A percentile compares a stretch with the other conserved stretches of the same genome.
Evolutionary conservation across 768 basidiomycete species (phyloP).

Genomic region (Tephrocybe sp.): DNA sequence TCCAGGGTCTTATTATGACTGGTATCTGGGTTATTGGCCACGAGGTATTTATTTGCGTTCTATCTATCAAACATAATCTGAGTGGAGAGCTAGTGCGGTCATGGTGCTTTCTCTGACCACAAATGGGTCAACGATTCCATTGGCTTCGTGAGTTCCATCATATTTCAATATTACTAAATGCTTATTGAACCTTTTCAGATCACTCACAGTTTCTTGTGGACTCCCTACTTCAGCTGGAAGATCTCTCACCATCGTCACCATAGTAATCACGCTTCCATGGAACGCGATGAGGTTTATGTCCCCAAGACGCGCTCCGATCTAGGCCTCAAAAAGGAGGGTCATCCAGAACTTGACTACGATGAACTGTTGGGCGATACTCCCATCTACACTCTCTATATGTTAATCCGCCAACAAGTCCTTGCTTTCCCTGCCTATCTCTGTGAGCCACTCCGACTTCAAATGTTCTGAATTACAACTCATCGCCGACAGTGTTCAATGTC

Average conservation of each 20-base stretch:
- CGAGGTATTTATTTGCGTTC: slow-evolving; percentile 32
- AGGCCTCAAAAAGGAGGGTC: slow-evolving; percentile 40
- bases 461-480: slow-evolving; percentile 46
- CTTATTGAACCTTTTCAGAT: slow-evolving; percentile 25
- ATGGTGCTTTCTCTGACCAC: slow-evolving; percentile 54
- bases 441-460: slow-evolving; percentile 50
- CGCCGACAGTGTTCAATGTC: slow-evolving; percentile 55
- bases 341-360: slow-evolving; percentile 46
- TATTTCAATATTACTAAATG: slow-evolving; percentile 12
- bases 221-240: slow-evolving; percentile 55
- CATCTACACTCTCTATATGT: slow-evolving; percentile 54
- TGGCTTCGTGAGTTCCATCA: slow-evolving; percentile 43
- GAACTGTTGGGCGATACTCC: slow-evolving; percentile 61
- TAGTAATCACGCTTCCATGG: slow-evolving; percentile 50
- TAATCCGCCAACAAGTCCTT: slow-evolving; percentile 56
- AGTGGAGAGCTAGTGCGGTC: slow-evolving; percentile 43
- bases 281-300: slow-evolving; percentile 58
- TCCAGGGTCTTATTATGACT: slow-evolving; percentile 56
- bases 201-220: slow-evolving; percentile 48
- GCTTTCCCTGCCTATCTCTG: slow-evolving; percentile 64
- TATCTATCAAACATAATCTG: background rate
- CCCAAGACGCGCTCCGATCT: slow-evolving; percentile 62
- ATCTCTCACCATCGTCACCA: slow-evolving; percentile 56
- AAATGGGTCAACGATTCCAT: slow-evolving; percentile 47
- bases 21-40: slow-evolving; percentile 63